Evolutionary conservation across 192 early-diverging fungal genomes (phyloP).

Genomic region (Coemansia sp.): DNA sequence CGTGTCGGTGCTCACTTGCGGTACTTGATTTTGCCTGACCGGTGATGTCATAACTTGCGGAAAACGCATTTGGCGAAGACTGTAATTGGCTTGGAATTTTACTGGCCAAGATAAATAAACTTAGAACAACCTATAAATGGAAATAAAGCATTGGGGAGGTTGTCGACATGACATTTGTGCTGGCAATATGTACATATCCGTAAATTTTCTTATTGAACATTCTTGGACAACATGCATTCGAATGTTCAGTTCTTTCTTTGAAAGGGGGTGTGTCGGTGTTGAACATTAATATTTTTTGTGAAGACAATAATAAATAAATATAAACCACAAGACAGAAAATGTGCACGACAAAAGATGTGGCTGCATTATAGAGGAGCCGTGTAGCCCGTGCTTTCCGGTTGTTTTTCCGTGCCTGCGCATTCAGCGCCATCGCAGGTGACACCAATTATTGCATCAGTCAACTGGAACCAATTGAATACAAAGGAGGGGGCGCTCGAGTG

Average conservation of each 20-base stretch:
- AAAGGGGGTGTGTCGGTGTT: background rate
- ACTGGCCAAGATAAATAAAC: background rate
- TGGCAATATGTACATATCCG: background rate
- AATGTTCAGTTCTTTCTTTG: background rate
- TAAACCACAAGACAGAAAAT: background rate
- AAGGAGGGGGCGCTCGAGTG: background rate
- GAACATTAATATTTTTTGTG: background rate
- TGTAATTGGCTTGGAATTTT: background rate
- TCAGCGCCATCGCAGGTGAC: background rate
- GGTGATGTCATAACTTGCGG: conserved; percentile 1
- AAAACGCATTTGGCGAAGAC: background rate
- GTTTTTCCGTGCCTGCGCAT: background rate
- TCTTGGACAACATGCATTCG: background rate
- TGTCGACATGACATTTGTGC: background rate
- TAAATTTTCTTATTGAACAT: background rate
- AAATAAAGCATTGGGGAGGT: background rate
- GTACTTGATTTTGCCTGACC: background rate
- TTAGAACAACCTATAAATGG: background rate
- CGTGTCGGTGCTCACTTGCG: background rate
- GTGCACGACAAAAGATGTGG: background rate
- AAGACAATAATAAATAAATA: background rate
- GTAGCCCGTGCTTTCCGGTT: background rate
- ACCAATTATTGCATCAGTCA: background rate
- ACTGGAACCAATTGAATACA: conserved; percentile 1
- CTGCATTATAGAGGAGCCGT: background rate